phyloP scores from a whole-genome alignment of 208 protist species.

The Acanthamoeba lenticulata region DNA sequence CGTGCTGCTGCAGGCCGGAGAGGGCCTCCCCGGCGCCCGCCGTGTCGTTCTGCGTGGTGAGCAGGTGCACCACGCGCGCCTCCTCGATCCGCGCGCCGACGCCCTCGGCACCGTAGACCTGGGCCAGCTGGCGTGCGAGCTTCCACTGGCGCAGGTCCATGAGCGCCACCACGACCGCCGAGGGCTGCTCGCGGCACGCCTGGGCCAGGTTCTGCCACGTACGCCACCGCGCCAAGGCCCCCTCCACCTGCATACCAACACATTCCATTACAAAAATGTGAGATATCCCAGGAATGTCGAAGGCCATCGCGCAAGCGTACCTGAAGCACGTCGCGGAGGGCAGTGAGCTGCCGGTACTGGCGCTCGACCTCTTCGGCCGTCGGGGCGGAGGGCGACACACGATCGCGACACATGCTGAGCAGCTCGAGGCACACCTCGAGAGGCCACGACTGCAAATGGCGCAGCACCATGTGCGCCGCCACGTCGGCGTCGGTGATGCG shows the following conservation, averaged over 20 bases:
- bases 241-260: background rate
- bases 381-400: background rate
- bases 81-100: conserved; percentile 12
- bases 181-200: background rate
- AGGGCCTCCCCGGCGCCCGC: background rate
- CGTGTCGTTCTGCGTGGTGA: conserved; percentile 10
- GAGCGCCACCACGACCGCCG: background rate
- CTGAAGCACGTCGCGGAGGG: background rate
- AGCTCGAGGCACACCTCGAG: conserved; percentile 15
- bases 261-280: background rate
- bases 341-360: background rate
- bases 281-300: too few relatives aligned
- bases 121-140: conserved; percentile 2
- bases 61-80: conserved; percentile 16
- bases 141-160: conserved; percentile 26
- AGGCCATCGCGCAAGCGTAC: too few relatives aligned
- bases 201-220: conserved; percentile 27
- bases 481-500: background rate
- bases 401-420: background rate
- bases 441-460: background rate
- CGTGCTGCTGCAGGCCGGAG: background rate
- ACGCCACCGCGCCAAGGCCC: background rate
- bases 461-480: background rate
- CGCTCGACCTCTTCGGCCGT: conserved; percentile 16
- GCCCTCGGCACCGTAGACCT: background rate